Percentiles rank a stretch among this genome's conserved stretches.
Evolutionary conservation across 2,329 filamentous ascomycete genomes (phyloP).

Genomic region (Calonectria leucothoes): DNA sequence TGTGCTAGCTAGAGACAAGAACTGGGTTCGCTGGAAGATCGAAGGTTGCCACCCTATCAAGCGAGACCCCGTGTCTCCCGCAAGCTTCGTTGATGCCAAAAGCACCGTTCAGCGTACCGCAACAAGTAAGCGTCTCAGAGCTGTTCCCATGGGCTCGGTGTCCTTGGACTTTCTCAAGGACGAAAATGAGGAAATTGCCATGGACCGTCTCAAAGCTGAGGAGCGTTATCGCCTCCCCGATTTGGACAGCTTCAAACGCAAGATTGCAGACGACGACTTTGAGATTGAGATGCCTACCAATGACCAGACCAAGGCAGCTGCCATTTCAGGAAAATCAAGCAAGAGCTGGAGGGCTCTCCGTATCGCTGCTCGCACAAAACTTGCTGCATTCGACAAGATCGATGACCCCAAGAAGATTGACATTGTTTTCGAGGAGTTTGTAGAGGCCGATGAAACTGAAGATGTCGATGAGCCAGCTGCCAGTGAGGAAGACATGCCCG

Average conservation of each 20-base stretch:
- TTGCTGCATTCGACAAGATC: slow-evolving; percentile 87
- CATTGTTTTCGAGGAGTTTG: slow-evolving; percentile 64
- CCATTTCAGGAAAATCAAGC: slow-evolving; percentile 81
- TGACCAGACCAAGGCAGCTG: slow-evolving; percentile 65
- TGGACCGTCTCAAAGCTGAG: slow-evolving; percentile 76
- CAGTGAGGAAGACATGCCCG: slow-evolving; percentile 53
- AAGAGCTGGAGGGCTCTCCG: slow-evolving; percentile 92
- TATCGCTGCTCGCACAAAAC: slow-evolving; percentile 78
- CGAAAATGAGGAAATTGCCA: slow-evolving; percentile 65
- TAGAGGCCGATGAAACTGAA: slow-evolving; percentile 51
- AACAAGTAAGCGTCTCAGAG: slow-evolving; percentile 76
- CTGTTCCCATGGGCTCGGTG: slow-evolving; percentile 77
- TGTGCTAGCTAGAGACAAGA: slow-evolving; percentile 94
- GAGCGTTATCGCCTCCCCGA: slow-evolving; percentile 76
- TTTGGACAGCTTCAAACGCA: slow-evolving; percentile 76
- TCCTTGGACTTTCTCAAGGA: slow-evolving; percentile 84
- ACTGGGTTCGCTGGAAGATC: slow-evolving; percentile 99
- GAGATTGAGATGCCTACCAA: slow-evolving; percentile 85
- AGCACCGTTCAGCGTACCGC: slow-evolving; percentile 73
- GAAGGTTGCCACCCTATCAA: slow-evolving; percentile 92
- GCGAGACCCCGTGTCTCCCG: slow-evolving; percentile 74
- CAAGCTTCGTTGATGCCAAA: slow-evolving; percentile 78
- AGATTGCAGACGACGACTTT: slow-evolving; percentile 83
- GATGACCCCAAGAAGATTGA: slow-evolving; percentile 82
- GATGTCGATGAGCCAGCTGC: slow-evolving; percentile 49